Evolutionary conservation across 768 basidiomycete genomes (phyloP).

Genomic region (Rhizopogon vulgaris): DNA sequence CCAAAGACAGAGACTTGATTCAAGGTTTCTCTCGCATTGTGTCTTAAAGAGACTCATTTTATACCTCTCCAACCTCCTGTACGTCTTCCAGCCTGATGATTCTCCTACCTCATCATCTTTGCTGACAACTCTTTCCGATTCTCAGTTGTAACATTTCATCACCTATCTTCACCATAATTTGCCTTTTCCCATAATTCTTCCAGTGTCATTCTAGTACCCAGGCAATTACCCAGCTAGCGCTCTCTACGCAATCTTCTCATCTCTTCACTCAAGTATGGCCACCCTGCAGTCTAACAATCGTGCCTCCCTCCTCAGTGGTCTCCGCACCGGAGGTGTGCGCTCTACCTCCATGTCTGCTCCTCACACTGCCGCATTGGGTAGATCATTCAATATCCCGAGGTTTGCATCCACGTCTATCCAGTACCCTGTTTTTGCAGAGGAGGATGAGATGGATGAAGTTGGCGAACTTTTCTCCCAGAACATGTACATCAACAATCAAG

Average conservation of each 20-base stretch:
- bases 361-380: conserved; percentile 60
- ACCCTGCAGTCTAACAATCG: conserved; percentile 48
- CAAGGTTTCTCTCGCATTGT: background rate
- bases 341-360: conserved; percentile 56
- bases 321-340: conserved; percentile 87
- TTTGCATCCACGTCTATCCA: conserved; percentile 39
- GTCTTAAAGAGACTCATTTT: conserved; percentile 11
- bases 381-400: conserved; percentile 59
- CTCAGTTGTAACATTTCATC: conserved; percentile 12
- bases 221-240: background rate
- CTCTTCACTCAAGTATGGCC: conserved; percentile 30
- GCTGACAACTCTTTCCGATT: background rate
- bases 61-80: conserved; percentile 5
- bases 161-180: conserved; percentile 16
- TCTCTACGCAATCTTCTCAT: conserved; percentile 11
- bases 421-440: conserved; percentile 39
- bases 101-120: background rate
- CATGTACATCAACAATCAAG: conserved; percentile 42
- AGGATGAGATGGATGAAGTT: conserved; percentile 56
- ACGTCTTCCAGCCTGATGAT: background rate
- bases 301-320: conserved; percentile 81
- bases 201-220: conserved; percentile 11
- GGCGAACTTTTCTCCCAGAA: conserved; percentile 48
- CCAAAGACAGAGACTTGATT: conserved; percentile 5
- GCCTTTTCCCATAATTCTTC: conserved; percentile 26